Conservation (phyloP, 495 filamentous ascomycete genomes). For the Penicillium simplicissimum region DNA sequence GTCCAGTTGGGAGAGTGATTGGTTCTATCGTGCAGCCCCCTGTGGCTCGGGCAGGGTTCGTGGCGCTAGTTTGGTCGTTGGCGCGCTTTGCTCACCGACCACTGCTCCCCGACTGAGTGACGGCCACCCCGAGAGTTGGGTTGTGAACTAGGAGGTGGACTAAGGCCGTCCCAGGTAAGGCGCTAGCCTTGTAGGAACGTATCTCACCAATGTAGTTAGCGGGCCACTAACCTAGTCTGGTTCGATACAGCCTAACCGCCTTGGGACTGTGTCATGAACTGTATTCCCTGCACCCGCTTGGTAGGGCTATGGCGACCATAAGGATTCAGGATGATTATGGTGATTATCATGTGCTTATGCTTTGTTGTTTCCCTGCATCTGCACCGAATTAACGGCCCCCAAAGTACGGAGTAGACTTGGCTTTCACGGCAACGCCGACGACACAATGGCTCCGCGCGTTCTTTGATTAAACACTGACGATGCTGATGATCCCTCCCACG, state of each 20-base stretch:
- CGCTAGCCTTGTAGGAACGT: not conserved
- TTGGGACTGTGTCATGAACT: not conserved
- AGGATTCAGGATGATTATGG: too few species aligned
- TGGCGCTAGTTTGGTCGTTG: slow-evolving; percentile 20
- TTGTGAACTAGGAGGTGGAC: not conserved
- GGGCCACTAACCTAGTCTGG: not conserved
- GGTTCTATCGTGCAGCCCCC: not conserved
- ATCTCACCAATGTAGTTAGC: not conserved
- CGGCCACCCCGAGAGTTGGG: slow-evolving; percentile 20
- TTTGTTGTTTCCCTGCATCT: not conserved
- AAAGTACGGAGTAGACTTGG: not conserved
- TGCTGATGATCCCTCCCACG: not conserved
- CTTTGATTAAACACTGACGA: not conserved
- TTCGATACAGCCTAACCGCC: not conserved
- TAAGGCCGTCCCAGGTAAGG: not conserved
- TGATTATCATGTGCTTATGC: not conserved
- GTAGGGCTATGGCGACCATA: slow-evolving; percentile 22
- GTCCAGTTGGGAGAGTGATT: slow-evolving; percentile 2
- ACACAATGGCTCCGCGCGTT: not conserved
- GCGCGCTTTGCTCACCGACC: slow-evolving; percentile 19
- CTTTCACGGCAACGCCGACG: slow-evolving; percentile 1
- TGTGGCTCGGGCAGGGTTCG: slow-evolving; percentile 25
- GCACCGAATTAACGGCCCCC: not conserved
- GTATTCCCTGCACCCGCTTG: slow-evolving; percentile 14
- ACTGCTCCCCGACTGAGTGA: slow-evolving; percentile 3